Evolutionary conservation across 306 rosid genomes (phyloP).

Genomic region (Lathyrus aphaca): DNA sequence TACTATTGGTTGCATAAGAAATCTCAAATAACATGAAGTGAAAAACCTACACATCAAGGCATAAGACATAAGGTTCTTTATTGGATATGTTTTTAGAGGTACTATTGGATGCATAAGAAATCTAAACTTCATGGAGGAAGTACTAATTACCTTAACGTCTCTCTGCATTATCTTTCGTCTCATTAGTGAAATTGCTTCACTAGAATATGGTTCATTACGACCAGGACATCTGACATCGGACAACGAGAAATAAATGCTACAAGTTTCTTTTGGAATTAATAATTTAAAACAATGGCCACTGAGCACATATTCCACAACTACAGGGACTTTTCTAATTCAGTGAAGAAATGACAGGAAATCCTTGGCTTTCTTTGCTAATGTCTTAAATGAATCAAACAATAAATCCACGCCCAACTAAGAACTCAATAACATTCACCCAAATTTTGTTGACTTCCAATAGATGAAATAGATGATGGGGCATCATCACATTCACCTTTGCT

Average conservation of each 20-base stretch:
- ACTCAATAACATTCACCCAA: constrained; percentile 77
- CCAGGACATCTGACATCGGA: constrained; percentile 98
- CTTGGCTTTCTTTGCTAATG: constrained; percentile 81
- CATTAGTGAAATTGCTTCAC: no score
- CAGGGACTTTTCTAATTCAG: constrained; percentile 84
- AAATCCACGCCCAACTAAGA: constrained; percentile 81
- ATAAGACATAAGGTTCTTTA: no score
- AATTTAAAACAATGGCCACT: constrained; percentile 98
- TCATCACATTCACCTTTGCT: constrained; percentile 75
- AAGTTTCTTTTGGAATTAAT: constrained; percentile 96
- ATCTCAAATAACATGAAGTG: no score
- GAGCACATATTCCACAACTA: constrained; percentile 92
- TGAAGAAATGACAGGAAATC: constrained; percentile 93
- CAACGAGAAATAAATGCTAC: constrained; percentile 89
- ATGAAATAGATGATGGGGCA: constrained; percentile 50
- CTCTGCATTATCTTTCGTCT: constrained; percentile 97
- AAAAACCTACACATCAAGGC: no score
- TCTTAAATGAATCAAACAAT: constrained; percentile 52
- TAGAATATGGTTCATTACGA: constrained; percentile 88
- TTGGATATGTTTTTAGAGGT: no score
- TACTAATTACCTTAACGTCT: constrained; percentile 80
- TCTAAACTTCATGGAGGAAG: constrained; percentile 24
- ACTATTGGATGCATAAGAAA: no score
- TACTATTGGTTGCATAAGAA: no score
- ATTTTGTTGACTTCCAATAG: constrained; percentile 54